Percentiles rank a stretch among this genome's conserved stretches.
Conservation (phyloP, 495 filamentous ascomycete species). For the Aspergillus indologenus region DNA sequence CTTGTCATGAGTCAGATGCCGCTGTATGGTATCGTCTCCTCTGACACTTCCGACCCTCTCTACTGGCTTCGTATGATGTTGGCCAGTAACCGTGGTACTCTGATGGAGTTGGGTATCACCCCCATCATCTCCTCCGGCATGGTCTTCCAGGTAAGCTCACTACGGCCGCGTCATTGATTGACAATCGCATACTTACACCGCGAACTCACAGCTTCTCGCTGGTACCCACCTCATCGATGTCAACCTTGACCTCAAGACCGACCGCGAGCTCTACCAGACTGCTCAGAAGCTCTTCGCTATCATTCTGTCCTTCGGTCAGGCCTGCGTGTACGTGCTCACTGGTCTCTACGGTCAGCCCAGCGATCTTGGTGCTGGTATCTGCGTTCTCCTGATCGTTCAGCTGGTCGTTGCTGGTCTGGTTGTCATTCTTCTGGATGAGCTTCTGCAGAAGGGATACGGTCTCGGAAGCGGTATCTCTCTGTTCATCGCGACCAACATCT, state of each 20-base stretch:
- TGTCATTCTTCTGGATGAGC: slow-evolving; percentile 98
- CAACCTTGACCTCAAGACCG: slow-evolving; percentile 98
- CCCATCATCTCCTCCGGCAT: slow-evolving; percentile 99
- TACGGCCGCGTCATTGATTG: not conserved
- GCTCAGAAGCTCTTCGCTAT: slow-evolving; percentile 99
- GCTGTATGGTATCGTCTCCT: slow-evolving; percentile 91
- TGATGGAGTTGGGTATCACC: slow-evolving; percentile 99
- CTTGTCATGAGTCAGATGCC: slow-evolving; percentile 99
- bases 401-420: slow-evolving; percentile 95
- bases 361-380: slow-evolving; percentile 95
- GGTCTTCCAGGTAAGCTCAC: slow-evolving; percentile 80
- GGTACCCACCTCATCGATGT: slow-evolving; percentile 99
- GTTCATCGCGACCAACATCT: slow-evolving; percentile 99
- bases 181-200: slow-evolving; percentile 7
- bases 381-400: slow-evolving; percentile 95
- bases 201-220: slow-evolving; percentile 66
- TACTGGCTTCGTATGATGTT: slow-evolving; percentile 99
- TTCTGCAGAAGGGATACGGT: slow-evolving; percentile 99
- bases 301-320: slow-evolving; percentile 94
- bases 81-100: slow-evolving; percentile 95
- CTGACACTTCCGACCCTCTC: slow-evolving; percentile 93
- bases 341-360: slow-evolving; percentile 96
- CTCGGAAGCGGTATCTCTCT: slow-evolving; percentile 97
- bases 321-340: slow-evolving; percentile 94
- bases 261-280: slow-evolving; percentile 99